A percentile compares a stretch with the other conserved stretches of the same genome.
Evolutionary conservation across 345 rosid species (phyloP).

Genomic region (Salix arbutifolia): DNA sequence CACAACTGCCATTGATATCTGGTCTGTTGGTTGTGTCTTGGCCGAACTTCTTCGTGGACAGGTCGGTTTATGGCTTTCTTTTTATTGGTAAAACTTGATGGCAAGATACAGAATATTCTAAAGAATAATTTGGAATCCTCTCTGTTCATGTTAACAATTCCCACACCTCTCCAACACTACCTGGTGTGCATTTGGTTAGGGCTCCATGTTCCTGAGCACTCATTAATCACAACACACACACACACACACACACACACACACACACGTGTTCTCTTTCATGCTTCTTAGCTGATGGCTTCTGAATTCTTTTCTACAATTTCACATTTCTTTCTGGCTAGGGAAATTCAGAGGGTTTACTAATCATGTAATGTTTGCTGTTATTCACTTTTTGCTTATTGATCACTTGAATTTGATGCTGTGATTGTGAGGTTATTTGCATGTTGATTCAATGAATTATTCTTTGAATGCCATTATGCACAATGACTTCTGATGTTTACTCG

Average conservation of each 20-base stretch:
- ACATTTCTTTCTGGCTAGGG: background rate
- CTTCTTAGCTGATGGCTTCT: background rate
- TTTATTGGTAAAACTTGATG: background rate
- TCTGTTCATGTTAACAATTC: background rate
- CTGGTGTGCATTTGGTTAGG: background rate
- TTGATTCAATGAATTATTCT: background rate
- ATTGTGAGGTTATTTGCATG: background rate
- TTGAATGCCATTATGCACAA: background rate
- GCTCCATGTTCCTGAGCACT: background rate
- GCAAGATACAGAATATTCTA: background rate
- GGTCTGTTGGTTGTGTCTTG: slow-evolving; percentile 97
- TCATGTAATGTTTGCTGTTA: background rate
- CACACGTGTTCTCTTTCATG: background rate
- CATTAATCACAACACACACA: background rate
- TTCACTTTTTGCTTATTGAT: background rate
- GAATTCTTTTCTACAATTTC: background rate
- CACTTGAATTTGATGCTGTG: background rate
- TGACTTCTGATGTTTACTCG: slow-evolving; percentile 10
- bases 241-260: too few species aligned
- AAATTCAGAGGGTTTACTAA: background rate
- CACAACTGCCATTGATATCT: slow-evolving; percentile 92
- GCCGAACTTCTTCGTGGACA: slow-evolving; percentile 95
- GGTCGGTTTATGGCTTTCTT: slow-evolving; percentile 29
- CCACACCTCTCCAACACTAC: background rate
- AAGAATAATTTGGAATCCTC: background rate